Evolutionary conservation across 1,284 basidiomycete genomes (phyloP), one percentile per base, ranked within the genome.

Genomic region (Tilletia caries): DNA sequence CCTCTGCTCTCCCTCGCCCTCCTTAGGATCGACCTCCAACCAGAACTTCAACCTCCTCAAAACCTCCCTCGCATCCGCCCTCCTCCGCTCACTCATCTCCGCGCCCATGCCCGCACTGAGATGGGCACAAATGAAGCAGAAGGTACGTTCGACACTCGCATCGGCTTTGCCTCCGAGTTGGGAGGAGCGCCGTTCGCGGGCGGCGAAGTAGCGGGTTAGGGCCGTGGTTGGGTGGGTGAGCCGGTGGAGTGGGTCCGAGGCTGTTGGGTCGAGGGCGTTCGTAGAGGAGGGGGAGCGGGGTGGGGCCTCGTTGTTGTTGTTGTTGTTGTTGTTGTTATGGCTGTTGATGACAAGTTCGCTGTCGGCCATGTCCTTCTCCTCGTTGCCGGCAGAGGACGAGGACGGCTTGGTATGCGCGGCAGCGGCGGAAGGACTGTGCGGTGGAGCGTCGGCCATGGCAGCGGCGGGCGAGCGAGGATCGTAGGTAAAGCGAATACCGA

Each of bases 401-500:
- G 48, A 20, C 13, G 12, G 20, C 20, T 50, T 25, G 13, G 6
- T 50, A 20, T 6, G 20, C 48, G 18, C 48, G 23, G 48, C 48
- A 18, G 20, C 20, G 18, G 18, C 20, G 23, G 48, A 50, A 50
- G 48, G 23, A 50, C 8, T 6, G 6, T 13, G 29, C n/a, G 27
- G 20, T 5, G 58, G 18, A 13, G 10, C 68, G 67, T 69, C 18
- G 68, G 69, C 29, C 64, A 66, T 62, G 68, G 32, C 65, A 27
- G 29, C 0, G 8, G 37, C 37, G 10, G 8, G 37, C 10, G 37
- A 41, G 1, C 58, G 58, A 62, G 58, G 58, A 37, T 62, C 58
- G 32, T 62, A 75, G 25, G 72, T 50, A 60, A 76, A 66, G 20
- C 75, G 25, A n/a, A 70, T 72, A 60, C 70, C 73, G 13, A 76